phyloP scores from a whole-genome alignment of 108 stramenopile genomes.

The Cylindrotheca fusiformis region DNA sequence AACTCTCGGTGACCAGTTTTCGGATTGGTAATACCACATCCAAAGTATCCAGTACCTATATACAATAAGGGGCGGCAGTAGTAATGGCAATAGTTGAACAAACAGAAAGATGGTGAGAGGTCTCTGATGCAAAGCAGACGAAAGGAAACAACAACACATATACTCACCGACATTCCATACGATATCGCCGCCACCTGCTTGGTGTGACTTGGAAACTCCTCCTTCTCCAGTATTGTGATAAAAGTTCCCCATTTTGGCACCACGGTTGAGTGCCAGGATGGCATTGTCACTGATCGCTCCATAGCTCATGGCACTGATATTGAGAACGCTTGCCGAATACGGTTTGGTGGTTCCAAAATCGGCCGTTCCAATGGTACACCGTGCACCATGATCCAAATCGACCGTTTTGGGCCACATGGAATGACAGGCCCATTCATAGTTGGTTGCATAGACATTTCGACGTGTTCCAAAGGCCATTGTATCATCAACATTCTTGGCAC shows the following conservation, averaged over 20 bases:
- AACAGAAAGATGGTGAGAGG: too few species aligned
- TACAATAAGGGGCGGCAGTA: too few species aligned
- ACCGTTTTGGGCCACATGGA: constrained; percentile 54
- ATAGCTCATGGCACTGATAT: constrained; percentile 87
- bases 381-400: constrained; percentile 18
- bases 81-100: too few species aligned
- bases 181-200: constrained; percentile 75
- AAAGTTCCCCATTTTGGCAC: constrained; percentile 76
- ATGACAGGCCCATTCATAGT: constrained; percentile 87
- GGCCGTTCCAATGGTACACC: constrained; percentile 50
- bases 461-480: constrained; percentile 73
- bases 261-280: constrained; percentile 69
- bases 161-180: constrained; percentile 75
- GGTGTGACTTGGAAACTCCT: constrained; percentile 55
- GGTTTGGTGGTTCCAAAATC: constrained; percentile 51
- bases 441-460: constrained; percentile 36
- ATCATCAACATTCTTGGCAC: constrained; percentile 56
- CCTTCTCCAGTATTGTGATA: constrained; percentile 95
- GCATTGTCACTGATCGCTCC: constrained; percentile 82
- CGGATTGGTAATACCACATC: constrained; percentile 53
- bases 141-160: too few species aligned
- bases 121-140: too few species aligned
- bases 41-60: constrained; percentile 88
- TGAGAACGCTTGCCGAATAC: constrained; percentile 70
- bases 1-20: constrained; percentile 53